Conservation (phyloP, 2,329 filamentous ascomycete genomes). For the Diaporthe sp. region DNA sequence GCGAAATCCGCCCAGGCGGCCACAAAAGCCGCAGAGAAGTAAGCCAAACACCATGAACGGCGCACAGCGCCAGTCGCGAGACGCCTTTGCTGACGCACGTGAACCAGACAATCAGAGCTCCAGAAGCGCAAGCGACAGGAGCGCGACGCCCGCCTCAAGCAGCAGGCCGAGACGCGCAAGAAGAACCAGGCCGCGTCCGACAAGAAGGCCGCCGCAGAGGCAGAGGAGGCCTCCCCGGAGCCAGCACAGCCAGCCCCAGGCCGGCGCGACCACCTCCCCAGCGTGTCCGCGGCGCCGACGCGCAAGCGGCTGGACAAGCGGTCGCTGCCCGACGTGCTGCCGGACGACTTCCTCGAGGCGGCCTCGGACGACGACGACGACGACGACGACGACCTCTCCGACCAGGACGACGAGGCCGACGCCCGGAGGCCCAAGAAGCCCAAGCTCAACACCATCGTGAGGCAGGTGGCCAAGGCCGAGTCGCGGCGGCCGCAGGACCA, state of each 20-base stretch:
- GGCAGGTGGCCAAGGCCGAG: constrained; percentile 52
- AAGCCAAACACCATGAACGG: constrained; percentile 44
- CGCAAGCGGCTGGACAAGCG: constrained; percentile 51
- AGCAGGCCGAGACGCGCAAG: constrained; percentile 67
- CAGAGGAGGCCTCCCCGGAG: constrained; percentile 37
- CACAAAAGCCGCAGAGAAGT: constrained; percentile 66
- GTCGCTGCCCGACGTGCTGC: constrained; percentile 61
- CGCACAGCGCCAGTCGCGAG: neutral
- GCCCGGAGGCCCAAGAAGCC: constrained; percentile 55
- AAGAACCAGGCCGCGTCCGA: constrained; percentile 46
- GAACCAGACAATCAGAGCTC: constrained; percentile 61
- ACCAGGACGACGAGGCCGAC: constrained; percentile 37
- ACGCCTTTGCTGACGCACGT: neutral
- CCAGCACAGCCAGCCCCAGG: constrained; percentile 41
- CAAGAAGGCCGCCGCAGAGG: constrained; percentile 43
- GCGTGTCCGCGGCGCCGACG: constrained; percentile 32
- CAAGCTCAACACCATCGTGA: constrained; percentile 58
- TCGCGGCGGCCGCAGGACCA: constrained; percentile 58
- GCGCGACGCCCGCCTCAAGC: constrained; percentile 66
- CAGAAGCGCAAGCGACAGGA: constrained; percentile 70
- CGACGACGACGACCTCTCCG: constrained; percentile 41
- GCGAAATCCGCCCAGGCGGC: constrained; percentile 61
- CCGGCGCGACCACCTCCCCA: constrained; percentile 16
- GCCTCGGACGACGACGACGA: constrained; percentile 55
- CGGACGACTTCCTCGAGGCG: constrained; percentile 68